Evolutionary conservation across 495 filamentous ascomycete genomes (phyloP), one percentile per base, ranked within the genome.

Genomic region (Corynascus novoguineensis): DNA sequence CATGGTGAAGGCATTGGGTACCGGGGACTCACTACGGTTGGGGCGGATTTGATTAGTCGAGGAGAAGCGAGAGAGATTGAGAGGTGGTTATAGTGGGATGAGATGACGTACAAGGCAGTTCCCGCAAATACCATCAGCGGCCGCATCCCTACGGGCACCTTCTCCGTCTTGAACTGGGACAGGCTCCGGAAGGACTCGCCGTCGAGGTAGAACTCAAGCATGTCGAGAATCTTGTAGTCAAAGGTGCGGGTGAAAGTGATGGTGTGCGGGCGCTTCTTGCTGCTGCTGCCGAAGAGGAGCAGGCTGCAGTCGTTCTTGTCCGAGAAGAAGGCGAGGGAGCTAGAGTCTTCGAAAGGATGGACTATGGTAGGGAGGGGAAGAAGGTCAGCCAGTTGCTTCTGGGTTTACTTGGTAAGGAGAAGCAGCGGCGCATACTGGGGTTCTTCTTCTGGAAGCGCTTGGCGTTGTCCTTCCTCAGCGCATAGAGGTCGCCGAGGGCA

Each of bases 401-500:
- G 25, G 15, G 38, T 9, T n/a, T 12, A 5, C 0, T 22, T 1
- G 24, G 21, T 15, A 14, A n/a, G 12, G 4, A 22, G 27, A 27
- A 29, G 4, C n/a, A 12, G 46, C 28, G 28, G 37, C 53, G 32
- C 60, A 51, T 55, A 62, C 61, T 84, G 53, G 81, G 76, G 70
- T 98, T 98, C 75, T 95, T 96, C 79, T 97, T 97, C 71, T 81
- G 87, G 78, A 98, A 96, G 53, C 90, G 89, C 68, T 90, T 80
- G 21, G 85, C 82, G 59, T 89, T 71, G 7, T 89, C 89, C 57
- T 86, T 83, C 57, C 90, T 88, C 64, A 97, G 75, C 24, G 86
- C 81, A 70, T 90, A 80, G 37, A 98, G 81, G 63, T 96, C 91
- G 54, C 81, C 85, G 53, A 96, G 74, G 38, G 89, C 86, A 60